These are phyloP conservation scores for Eremochloa ophiuroides DNA, from an alignment of 176 grass and related monocot genomes.

Conservation along the genomic window DNA sequence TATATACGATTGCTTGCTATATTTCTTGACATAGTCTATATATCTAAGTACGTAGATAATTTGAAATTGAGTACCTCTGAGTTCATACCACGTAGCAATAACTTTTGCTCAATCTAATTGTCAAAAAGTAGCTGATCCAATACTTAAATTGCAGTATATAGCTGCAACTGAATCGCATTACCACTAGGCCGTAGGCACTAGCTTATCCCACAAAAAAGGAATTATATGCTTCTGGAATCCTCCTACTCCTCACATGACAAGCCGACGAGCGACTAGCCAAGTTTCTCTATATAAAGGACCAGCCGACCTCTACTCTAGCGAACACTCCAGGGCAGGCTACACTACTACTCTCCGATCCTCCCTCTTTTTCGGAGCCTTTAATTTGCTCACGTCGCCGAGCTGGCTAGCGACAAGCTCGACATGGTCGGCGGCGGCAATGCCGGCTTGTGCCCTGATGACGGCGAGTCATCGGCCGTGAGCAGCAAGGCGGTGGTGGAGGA, in stretches of 20 bases:
- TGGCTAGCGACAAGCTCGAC: conserved; percentile 2
- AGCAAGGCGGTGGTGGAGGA: conserved; percentile 62
- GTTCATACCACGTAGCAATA: not conserved
- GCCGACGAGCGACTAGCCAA: not conserved
- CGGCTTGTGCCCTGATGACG: not conserved
- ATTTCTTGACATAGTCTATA: too few species aligned
- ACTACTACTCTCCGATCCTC: too few species aligned
- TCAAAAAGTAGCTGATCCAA: not conserved
- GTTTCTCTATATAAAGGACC: conserved; percentile 13
- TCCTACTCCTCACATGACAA: not conserved
- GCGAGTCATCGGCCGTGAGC: not conserved
- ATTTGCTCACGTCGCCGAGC: not conserved
- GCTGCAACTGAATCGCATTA: conserved; percentile 3
- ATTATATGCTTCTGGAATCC: not conserved
- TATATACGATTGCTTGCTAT: too few species aligned
- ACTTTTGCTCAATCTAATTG: not conserved
- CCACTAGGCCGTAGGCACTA: too few species aligned
- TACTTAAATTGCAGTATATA: not conserved
- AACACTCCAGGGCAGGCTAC: too few species aligned
- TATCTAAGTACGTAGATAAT: too few species aligned
- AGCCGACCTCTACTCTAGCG: not conserved
- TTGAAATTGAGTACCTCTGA: too few species aligned
- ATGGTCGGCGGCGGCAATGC: not conserved
- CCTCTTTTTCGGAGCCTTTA: not conserved
- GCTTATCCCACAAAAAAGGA: not conserved